Conservation (phyloP, 345 rosid species). For the Conringia planisiliqua region DNA sequence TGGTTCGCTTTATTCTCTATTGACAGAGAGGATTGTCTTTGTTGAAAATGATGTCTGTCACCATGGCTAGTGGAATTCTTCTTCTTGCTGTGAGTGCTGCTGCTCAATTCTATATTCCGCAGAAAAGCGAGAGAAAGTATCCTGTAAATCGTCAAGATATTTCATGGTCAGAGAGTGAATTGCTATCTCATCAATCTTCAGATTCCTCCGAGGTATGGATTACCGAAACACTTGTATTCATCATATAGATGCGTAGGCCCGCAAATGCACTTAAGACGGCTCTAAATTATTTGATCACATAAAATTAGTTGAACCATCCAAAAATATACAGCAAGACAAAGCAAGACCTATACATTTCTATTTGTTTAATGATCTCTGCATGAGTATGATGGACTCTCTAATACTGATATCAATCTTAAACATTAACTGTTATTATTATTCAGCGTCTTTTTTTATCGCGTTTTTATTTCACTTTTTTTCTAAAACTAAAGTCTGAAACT, state of each 20-base stretch:
- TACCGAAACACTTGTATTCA: neutral
- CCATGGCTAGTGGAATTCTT: slow-evolving; percentile 66
- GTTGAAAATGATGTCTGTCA: slow-evolving; percentile 48
- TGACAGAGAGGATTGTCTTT: slow-evolving; percentile 58
- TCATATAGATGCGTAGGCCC: slow-evolving; percentile 2
- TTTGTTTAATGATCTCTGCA: neutral
- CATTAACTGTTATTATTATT: neutral
- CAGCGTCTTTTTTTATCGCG: neutral
- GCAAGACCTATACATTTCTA: neutral
- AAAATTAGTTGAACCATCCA: neutral
- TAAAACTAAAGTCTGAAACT: slow-evolving; percentile 17
- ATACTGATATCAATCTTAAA: neutral
- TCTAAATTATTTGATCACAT: neutral
- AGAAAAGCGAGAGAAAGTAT: slow-evolving; percentile 36
- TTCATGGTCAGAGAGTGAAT: slow-evolving; percentile 40
- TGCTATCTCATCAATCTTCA: slow-evolving; percentile 36
- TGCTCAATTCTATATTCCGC: slow-evolving; percentile 45
- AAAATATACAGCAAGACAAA: neutral
- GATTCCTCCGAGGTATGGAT: slow-evolving; percentile 52
- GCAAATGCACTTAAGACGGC: neutral
- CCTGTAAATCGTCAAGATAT: slow-evolving; percentile 29
- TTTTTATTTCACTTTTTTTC: neutral
- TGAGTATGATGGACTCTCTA: neutral
- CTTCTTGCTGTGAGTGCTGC: slow-evolving; percentile 45
- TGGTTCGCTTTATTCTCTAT: neutral